Evolutionary conservation across 75 land plant species (phyloP).

Genomic region (Selaginella tamariscina): DNA sequence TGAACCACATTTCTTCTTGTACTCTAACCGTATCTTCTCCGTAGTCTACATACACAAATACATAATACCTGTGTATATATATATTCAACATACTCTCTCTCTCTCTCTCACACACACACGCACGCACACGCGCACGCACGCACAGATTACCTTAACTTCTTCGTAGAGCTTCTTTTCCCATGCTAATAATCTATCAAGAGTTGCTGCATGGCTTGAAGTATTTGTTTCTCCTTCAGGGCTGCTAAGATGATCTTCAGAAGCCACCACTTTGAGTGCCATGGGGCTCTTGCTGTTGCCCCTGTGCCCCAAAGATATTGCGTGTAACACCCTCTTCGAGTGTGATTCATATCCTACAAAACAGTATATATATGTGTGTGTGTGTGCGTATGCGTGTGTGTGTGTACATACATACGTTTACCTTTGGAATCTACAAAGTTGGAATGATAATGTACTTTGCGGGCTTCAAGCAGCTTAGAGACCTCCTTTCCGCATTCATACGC

Average conservation of each 20-base stretch:
- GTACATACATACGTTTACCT: not conserved
- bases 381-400: not conserved
- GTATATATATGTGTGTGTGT: not conserved
- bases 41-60: not conserved
- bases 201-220: constrained; percentile 5
- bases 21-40: not conserved
- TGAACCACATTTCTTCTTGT: not conserved
- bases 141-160: constrained; percentile 6
- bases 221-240: not conserved
- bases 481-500: not conserved
- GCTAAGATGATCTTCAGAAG: not conserved
- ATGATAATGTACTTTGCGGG: constrained; percentile 4
- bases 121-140: not conserved
- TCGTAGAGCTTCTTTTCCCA: constrained; percentile 12
- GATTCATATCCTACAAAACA: constrained; percentile 7
- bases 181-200: not conserved
- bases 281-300: not conserved
- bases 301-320: constrained; percentile 1
- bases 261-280: not conserved
- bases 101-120: no score
- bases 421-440: constrained; percentile 10
- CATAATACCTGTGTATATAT: no score
- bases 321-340: constrained; percentile 5
- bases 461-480: not conserved
- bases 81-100: no score